Evolutionary conservation across 2,329 filamentous ascomycete genomes (phyloP), one percentile per base, ranked within the genome.

Genomic region (Colletotrichum trifolii): DNA sequence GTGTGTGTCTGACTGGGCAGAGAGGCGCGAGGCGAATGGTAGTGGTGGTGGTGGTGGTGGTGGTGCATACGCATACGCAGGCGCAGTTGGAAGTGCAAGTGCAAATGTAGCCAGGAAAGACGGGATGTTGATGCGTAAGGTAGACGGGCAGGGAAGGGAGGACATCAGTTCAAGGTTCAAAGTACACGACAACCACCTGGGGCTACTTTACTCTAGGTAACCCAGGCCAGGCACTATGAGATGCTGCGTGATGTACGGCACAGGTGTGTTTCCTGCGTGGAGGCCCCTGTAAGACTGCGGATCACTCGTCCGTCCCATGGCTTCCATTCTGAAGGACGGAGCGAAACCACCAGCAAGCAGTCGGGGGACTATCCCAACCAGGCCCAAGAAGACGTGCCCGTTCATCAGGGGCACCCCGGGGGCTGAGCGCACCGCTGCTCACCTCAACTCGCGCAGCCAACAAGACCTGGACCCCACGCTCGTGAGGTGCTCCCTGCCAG

Each of bases 1-100:
- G 38, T 40, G 38, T 58, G 40, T 64, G 57, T 55, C 50, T 64
- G 61, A 60, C 56, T 55, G 61, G 55, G 49, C 39, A 36, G 39
- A 35, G 34, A 17, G 43, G 48, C 35, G 49, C 54, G 25, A 25
- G 25, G 49, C n/a, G 48, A 50, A 36, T 35, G 56, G 38, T 34
- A 15, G 17, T 58, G 46, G 38, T 50, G 55, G 55, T 59, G 48
- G 54, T 60, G 42, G 60, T 58, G 58, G 50, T 36, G 59, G 54
- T 58, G 47, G 60, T 59, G 55, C 17, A 25, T 25, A 25, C 17
- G 25, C 25, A 25, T 3, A 3, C 2, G 25, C 25, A 25, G 25
- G 25, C 25, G 25, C 49, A 47, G 52, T 11, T 48, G 46, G 15
- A 13, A 36, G 42, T n/a, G 49, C 43, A 53, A 17, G 33, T 35